Conservation (phyloP, 306 rosid species). For the Ziziphus jujuba region DNA sequence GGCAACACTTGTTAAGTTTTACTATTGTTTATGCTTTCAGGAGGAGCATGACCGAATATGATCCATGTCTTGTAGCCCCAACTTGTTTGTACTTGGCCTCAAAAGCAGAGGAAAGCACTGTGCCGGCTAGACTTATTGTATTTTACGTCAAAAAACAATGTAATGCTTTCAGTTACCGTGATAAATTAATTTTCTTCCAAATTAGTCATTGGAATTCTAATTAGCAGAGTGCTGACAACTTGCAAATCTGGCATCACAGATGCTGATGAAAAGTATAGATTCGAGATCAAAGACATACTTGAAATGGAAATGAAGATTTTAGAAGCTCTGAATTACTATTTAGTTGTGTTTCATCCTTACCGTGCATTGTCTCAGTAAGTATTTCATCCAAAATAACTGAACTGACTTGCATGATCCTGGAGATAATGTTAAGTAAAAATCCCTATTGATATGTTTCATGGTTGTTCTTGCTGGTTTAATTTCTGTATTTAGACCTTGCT, state of each 20-base stretch:
- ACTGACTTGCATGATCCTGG: not conserved
- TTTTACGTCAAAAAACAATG: constrained; percentile 72
- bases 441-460: not conserved
- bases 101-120: constrained; percentile 96
- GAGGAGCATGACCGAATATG: constrained; percentile 86
- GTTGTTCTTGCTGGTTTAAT: not conserved
- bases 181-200: constrained; percentile 10
- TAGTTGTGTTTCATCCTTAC: constrained; percentile 94
- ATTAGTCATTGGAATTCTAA: constrained; percentile 19
- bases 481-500: not conserved
- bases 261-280: constrained; percentile 79
- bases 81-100: constrained; percentile 88
- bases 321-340: constrained; percentile 88
- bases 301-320: constrained; percentile 98
- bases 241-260: constrained; percentile 41
- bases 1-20: constrained; percentile 2
- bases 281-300: constrained; percentile 88
- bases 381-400: constrained; percentile 12
- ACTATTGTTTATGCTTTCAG: constrained; percentile 40
- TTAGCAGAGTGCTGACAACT: constrained; percentile 25
- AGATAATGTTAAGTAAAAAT: not conserved
- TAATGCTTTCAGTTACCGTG: constrained; percentile 26
- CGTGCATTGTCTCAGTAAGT: constrained; percentile 89
- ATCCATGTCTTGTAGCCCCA: constrained; percentile 93
- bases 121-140: constrained; percentile 78